A percentile compares a stretch with the other conserved stretches of the same genome.
These are phyloP conservation scores for Torulaspora globosa DNA, from an alignment of 1,139 yeast species.

Conservation along the genomic window DNA sequence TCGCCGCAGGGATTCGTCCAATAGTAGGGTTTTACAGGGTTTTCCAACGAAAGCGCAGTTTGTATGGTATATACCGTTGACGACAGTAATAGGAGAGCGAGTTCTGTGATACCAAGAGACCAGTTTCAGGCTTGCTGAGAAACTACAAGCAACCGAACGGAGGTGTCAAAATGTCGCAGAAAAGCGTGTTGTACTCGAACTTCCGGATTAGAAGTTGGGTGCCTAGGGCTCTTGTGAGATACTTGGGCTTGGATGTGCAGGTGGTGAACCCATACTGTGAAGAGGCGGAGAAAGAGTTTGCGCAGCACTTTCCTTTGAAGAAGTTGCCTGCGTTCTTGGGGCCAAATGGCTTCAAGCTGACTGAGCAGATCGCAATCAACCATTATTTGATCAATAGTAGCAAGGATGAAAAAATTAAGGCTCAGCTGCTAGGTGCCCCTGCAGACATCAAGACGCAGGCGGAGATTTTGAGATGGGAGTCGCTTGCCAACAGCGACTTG, in stretches of 20 bases:
- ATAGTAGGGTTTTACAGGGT: background rate
- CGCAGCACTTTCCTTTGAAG: constrained; percentile 59
- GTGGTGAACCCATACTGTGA: constrained; percentile 37
- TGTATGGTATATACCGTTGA: no score
- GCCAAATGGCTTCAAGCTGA: constrained; percentile 69
- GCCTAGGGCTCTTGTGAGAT: constrained; percentile 63
- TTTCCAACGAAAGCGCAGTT: no score
- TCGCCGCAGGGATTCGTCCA: background rate
- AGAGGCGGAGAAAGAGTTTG: constrained; percentile 41
- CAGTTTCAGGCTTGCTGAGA: background rate
- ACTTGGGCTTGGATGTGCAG: constrained; percentile 65
- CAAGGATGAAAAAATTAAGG: constrained; percentile 29
- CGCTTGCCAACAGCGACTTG: constrained; percentile 73
- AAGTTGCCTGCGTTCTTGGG: constrained; percentile 75
- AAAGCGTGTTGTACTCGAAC: constrained; percentile 58
- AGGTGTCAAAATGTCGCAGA: constrained; percentile 47
- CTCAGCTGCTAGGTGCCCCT: constrained; percentile 55
- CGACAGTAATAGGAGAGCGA: no score
- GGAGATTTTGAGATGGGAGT: constrained; percentile 71
- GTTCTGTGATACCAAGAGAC: no score
- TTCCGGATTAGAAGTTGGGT: constrained; percentile 49
- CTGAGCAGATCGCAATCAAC: constrained; percentile 69
- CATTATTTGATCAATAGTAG: constrained; percentile 39
- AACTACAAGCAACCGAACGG: no score
- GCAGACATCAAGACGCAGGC: constrained; percentile 56